Base-by-base conservation (phyloP, 148 eudicot genomes). In the Fagopyrum tataricum region DNA sequence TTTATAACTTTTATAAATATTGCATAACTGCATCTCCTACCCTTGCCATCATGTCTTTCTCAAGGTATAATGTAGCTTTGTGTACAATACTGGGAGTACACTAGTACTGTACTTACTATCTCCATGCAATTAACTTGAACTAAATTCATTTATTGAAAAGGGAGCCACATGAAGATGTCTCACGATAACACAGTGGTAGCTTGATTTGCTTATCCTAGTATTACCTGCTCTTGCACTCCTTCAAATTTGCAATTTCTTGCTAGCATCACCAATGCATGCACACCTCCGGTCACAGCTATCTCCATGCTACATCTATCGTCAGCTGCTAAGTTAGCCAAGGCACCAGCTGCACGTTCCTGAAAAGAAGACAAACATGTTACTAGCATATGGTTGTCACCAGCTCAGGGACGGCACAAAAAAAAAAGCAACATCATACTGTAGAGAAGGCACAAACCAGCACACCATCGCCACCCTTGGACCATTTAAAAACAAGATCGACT, bases 341-440 rank as follows among this genome's bases (percentile, higher is more conserved):
- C 97, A 67, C 99, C 99, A 81, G 97, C 99, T 11, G 97, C 99
- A 59, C 97, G 97, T 81, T 95, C 99, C 99, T 95, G 85, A 42
- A 82, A 85, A 73, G 20, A 55, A 62, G 71, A 46, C 47, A 81
- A 49, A 68, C 14, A 70, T 2, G 44, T 71, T 52, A 24, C 44
- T 73, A 70, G 12, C 43, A 62, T 17, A 52, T 26, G 43, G 26
- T 39, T 41, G 48, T 10, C 39, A 79, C 6, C 67, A 24, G 40
- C 48, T 17, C 24, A 40, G 21, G 9, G 51, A 70, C n/a, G 2
- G 37, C 15, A 4, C n/a, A 17, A 23, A 44, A 31, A 31, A 31
- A 39, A 7, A 43, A 78, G 49, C 26, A 71, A 44, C 2, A 44
- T 43, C 47, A 44, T 20, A 72, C 13, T n/a, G 39, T 73, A 70